Base-by-base conservation (phyloP, 371 early-diverging fungal species). In the Coemansia sp. region DNA sequence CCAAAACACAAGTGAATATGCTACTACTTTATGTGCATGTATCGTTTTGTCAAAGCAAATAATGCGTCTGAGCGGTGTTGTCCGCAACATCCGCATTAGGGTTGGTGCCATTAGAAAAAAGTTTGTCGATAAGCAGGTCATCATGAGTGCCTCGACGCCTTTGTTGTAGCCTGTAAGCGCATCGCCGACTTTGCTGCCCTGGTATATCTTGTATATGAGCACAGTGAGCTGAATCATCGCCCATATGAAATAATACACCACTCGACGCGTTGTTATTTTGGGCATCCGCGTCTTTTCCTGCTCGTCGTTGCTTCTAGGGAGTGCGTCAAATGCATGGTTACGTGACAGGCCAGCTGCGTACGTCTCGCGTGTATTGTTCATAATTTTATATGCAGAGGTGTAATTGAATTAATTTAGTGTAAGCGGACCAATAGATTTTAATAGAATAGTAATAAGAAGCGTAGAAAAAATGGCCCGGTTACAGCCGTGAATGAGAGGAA, bases 21-120 rank as follows among this genome's bases (percentile, higher is more conserved):
- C 87, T 1, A 81, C 74, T 62, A 86, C 73, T 65, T 87, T 88
- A 85, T 91, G 91, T 62, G 89, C 86, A 69, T 85, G 85, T 23
- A 86, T 71, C 65, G 85, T 84, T 61, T 88, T 85, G 64, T 91
- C 91, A 37, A 91, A 81, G 12, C 86, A 83, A 4, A 90, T 69
- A 16, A 86, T 39, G 20, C 69, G 72, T 68, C 81, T 80, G 39
- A 88, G 60, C 64, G 80, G 78, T 2, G 84, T 82, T 14, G 69
- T 69, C 9, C 88, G 84, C 33, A 88, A 72, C 58, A 73, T 18
- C 3, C 62, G 55, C 55, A 82, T 48, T 2, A 81, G 62, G 7
- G 71, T 81, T 0, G 81, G 82, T 5, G 82, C 71, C 71, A 78
- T 81, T 42, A 82, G 62, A 5, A 80, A 53, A 21, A 82, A 73